Base-by-base conservation (phyloP, 208 protist genomes). In the Leishmania gerbilli region DNA sequence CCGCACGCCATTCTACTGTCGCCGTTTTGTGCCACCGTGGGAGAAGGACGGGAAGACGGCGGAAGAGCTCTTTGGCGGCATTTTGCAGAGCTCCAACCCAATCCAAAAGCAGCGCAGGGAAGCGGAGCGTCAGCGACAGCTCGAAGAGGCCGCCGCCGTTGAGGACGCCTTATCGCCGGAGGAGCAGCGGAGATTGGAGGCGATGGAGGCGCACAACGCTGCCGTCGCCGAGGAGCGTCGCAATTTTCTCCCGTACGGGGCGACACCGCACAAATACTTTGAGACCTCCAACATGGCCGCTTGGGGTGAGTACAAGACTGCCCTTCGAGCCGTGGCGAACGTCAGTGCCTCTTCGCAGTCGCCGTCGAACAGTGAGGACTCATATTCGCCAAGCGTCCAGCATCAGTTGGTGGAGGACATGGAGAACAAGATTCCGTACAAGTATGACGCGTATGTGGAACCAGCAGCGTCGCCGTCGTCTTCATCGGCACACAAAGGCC, bases 21-120 rank as follows among this genome's bases (percentile, higher is more conserved):
- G 90, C 45, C 95, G 95, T 47, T 98, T 98, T 83, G 81, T 96
- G 13, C 93, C 95, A 24, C 95, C 95, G 40, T 98, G 95, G 93
- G 95, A 96, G 77, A 81, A 80, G 27, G 92, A 95, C 49, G 93
- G 93, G 9, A 96, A 95, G 84, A 88, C 91, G 31, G 91, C 90
- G 9, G 93, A 95, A 17, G 92, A 92, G 40, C 96, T 96, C 79
- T 97, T 97, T 69, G 84, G 81, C 24, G 93, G 93, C 21, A 71
- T 98, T 17, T 79, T 93, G 81, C 83, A 88, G 78, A 91, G 87
- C 79, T 15, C 51, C n/a, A 96, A 98, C 79, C 92, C 95, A 13
- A 82, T 95, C 5, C 88, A 92, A 49, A 85, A 78, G n/a, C 65
- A 74, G 19, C 89, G 90, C 55, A 76, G 77, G 15, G 75, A 90